phyloP scores from a whole-genome alignment of 202 grass and related monocot genomes.

The Eragrostis tef region DNA sequence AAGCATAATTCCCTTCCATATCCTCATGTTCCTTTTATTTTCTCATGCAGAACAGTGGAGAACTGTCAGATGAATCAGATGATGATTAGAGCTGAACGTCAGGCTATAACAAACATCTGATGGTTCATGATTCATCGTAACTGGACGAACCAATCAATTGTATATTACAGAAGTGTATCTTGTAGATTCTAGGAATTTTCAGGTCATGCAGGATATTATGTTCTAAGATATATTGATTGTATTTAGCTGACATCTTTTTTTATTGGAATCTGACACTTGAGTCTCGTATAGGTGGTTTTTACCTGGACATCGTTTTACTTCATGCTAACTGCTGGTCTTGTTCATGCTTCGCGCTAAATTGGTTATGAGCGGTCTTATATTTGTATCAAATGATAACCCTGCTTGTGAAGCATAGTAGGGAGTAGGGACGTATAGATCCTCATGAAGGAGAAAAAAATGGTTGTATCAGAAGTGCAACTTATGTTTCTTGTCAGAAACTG shows the following conservation, averaged over 20 bases:
- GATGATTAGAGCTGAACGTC: slow-evolving; percentile 50
- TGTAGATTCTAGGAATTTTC: slow-evolving; percentile 34
- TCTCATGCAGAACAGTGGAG: slow-evolving; percentile 66
- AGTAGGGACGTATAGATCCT: background rate
- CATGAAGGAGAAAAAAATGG: too few species aligned
- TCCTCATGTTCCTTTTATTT: background rate
- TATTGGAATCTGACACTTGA: too few species aligned
- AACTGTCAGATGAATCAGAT: slow-evolving; percentile 65
- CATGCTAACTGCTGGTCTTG: background rate
- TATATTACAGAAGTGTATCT: slow-evolving; percentile 57
- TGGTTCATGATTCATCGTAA: slow-evolving; percentile 46
- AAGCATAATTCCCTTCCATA: slow-evolving; percentile 13
- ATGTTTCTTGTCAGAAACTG: too few species aligned
- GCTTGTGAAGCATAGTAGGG: background rate
- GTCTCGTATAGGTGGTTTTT: background rate
- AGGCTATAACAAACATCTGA: background rate
- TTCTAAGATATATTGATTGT: background rate
- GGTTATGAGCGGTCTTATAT: background rate
- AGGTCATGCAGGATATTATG: slow-evolving; percentile 5
- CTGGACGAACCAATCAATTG: slow-evolving; percentile 49
- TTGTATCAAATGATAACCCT: background rate
- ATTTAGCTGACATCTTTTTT: too few species aligned
- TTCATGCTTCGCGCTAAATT: background rate
- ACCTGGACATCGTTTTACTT: slow-evolving; percentile 1
- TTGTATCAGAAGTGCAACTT: too few species aligned